Evolutionary conservation across 345 rosid genomes (phyloP).

Genomic region (Gossypium herbaceum): DNA sequence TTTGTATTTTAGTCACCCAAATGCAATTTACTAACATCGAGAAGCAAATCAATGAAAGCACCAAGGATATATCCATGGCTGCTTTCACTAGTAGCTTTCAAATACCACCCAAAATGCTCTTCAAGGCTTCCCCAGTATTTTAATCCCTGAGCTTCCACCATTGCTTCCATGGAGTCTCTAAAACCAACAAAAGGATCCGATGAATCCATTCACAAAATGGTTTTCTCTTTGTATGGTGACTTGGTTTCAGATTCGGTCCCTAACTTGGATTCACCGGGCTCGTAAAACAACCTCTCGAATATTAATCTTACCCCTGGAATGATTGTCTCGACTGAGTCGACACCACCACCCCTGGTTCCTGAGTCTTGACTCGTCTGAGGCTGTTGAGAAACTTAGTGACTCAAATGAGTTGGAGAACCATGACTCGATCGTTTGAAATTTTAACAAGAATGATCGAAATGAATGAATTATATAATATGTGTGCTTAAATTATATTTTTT

Average conservation of each 20-base stretch:
- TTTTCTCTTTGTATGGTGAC: constrained; percentile 38
- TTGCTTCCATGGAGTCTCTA: constrained; percentile 86
- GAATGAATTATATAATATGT: no score
- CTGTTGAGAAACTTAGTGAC: constrained; percentile 39
- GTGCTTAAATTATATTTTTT: no score
- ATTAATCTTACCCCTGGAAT: constrained; percentile 36
- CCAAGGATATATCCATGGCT: constrained; percentile 65
- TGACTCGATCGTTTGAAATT: not conserved
- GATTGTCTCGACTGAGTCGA: constrained; percentile 38
- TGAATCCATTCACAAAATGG: constrained; percentile 63
- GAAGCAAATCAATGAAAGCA: constrained; percentile 75
- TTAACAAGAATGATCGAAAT: no score
- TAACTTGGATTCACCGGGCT: constrained; percentile 34
- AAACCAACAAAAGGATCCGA: constrained; percentile 67
- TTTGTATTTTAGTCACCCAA: no score
- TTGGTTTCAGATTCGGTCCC: not conserved
- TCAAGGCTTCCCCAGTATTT: constrained; percentile 64
- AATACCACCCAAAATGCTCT: constrained; percentile 60
- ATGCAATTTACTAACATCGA: no score
- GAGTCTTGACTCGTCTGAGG: constrained; percentile 28
- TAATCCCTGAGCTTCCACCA: constrained; percentile 71
- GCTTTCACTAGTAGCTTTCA: constrained; percentile 57
- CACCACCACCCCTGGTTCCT: no score
- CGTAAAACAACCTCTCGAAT: constrained; percentile 59
- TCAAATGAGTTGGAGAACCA: constrained; percentile 33